These are phyloP conservation scores for Olyra latifolia DNA, from an alignment of 176 grass and related monocot species.

Conservation along the genomic window DNA sequence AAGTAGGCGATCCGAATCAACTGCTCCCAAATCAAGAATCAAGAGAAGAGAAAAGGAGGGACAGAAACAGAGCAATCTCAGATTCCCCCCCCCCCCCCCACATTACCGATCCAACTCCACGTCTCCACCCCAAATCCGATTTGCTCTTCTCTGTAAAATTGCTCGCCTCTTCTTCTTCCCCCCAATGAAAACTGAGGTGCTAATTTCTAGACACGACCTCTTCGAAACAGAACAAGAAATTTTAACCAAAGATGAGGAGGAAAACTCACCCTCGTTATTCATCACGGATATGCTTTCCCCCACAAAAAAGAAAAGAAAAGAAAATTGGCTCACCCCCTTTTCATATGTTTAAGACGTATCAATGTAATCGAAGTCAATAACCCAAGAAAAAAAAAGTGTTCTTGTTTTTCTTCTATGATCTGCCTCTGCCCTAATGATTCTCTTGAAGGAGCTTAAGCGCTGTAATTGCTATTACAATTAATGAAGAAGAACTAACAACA, in stretches of 20 bases:
- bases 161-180: neutral
- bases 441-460: neutral
- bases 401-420: neutral
- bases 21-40: conserved; percentile 29
- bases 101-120: conserved; percentile 36
- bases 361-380: conserved; percentile 28
- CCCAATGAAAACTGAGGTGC: neutral
- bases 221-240: neutral
- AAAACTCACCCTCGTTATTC: neutral
- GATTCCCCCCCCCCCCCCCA: neutral
- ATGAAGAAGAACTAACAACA: neutral
- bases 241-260: neutral
- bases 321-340: neutral
- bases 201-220: neutral
- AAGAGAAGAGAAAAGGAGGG: neutral
- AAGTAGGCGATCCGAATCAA: conserved; percentile 23
- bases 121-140: conserved; percentile 31
- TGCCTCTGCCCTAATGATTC: conserved; percentile 4
- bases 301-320: neutral
- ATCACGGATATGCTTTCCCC: neutral
- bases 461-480: neutral
- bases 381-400: conserved; percentile 15
- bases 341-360: neutral
- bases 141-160: neutral
- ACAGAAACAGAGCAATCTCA: conserved; percentile 18